These are phyloP conservation scores for Knufia fluminis DNA, from an alignment of 2,329 filamentous ascomycete species.

Conservation along the genomic window DNA sequence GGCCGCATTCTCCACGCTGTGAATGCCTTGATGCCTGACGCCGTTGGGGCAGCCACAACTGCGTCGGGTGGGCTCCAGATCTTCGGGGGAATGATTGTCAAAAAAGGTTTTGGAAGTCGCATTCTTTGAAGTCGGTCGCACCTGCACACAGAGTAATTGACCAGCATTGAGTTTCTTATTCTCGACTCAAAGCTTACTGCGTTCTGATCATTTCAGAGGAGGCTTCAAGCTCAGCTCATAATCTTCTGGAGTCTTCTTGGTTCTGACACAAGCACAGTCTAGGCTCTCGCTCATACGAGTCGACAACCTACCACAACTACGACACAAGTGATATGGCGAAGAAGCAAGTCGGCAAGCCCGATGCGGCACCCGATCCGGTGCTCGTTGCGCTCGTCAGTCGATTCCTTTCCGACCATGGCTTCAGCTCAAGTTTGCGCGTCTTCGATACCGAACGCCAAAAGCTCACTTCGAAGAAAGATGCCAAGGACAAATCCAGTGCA, in stretches of 20 bases:
- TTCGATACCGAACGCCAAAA: conserved; percentile 7
- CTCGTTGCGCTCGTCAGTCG: conserved; percentile 7
- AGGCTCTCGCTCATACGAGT: no score
- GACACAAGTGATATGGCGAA: background rate
- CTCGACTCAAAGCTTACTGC: no score
- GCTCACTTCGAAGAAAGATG: background rate
- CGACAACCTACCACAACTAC: no score
- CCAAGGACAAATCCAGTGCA: conserved; percentile 2
- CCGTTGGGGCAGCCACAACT: no score
- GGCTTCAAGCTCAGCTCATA: no score
- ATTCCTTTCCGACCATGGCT: conserved; percentile 9
- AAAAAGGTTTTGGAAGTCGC: background rate
- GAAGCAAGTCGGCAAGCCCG: conserved; percentile 1
- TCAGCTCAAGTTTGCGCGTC: conserved; percentile 3
- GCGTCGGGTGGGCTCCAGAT: background rate
- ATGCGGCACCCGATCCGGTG: conserved; percentile 1
- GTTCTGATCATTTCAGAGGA: no score
- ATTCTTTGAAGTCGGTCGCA: background rate
- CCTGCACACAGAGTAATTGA: no score
- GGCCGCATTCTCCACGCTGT: background rate
- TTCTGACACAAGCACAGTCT: no score
- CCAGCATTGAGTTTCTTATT: no score
- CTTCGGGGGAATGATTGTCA: background rate
- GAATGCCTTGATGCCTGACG: background rate
- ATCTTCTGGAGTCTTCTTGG: no score